Percentiles rank a stretch among this genome's conserved stretches.
phyloP scores from a whole-genome alignment of 768 basidiomycete species.

The Boletus subparvulus region DNA sequence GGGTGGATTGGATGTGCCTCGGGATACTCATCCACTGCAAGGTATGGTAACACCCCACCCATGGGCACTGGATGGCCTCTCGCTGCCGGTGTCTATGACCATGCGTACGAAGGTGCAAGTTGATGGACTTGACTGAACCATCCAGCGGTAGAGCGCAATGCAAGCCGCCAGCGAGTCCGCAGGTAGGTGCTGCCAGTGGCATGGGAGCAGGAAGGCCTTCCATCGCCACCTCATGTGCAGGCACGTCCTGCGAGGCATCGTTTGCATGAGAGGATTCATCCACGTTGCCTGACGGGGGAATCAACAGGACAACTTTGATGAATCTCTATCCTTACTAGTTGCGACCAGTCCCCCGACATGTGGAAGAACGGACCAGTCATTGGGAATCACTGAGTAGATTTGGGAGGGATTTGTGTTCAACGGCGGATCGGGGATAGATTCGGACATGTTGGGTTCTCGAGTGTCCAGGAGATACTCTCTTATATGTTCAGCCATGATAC shows the following conservation, averaged over 20 bases:
- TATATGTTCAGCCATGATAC: background rate
- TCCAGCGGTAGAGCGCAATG: slow-evolving; percentile 6
- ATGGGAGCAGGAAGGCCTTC: too few species aligned
- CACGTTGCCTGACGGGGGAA: background rate
- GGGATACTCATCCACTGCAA: slow-evolving; percentile 16
- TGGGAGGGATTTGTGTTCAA: background rate
- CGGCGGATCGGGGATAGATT: background rate
- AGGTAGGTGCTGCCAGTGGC: background rate
- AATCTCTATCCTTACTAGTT: background rate
- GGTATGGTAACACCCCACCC: slow-evolving; percentile 6
- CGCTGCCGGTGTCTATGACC: slow-evolving; percentile 9
- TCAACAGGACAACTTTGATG: background rate
- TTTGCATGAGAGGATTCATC: background rate
- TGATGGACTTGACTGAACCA: slow-evolving; percentile 5
- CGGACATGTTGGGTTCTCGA: background rate
- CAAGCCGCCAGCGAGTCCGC: slow-evolving; percentile 4
- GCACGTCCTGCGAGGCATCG: background rate
- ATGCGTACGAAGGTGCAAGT: slow-evolving; percentile 13
- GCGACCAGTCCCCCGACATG: background rate
- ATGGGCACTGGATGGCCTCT: slow-evolving; percentile 12
- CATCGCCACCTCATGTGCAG: background rate
- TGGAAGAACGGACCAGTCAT: background rate
- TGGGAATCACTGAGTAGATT: background rate
- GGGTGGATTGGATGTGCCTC: slow-evolving; percentile 16
- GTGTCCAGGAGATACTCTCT: too few species aligned